A percentile compares a stretch with the other conserved stretches of the same genome.
Evolutionary conservation across 2,329 filamentous ascomycete species (phyloP).

Genomic region (Botrytis sinoallii): DNA sequence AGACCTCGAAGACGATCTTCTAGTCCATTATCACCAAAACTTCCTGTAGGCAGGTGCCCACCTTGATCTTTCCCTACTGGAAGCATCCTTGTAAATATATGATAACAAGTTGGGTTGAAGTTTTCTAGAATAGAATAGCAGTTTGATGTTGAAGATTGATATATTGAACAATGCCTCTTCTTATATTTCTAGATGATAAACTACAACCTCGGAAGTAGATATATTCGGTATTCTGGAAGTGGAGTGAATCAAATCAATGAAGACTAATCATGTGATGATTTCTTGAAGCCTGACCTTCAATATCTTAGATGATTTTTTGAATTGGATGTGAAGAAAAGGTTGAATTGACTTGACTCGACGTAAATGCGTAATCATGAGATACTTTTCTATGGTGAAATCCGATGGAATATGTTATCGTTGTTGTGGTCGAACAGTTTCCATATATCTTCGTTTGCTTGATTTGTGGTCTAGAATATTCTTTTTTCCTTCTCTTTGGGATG

Average conservation of each 20-base stretch:
- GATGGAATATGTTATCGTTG: background rate
- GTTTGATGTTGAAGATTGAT: background rate
- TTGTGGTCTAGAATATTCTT: background rate
- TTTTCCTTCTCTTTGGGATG: background rate
- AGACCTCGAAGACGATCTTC: conserved; percentile 59
- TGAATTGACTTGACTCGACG: background rate
- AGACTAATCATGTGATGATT: background rate
- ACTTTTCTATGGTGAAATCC: background rate
- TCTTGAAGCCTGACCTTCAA: background rate
- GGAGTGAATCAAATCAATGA: background rate
- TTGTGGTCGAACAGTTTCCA: background rate
- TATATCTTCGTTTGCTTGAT: background rate
- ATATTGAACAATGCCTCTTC: background rate
- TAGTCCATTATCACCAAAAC: conserved; percentile 36
- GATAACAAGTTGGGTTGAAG: background rate
- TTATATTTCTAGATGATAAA: background rate
- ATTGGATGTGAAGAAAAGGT: background rate
- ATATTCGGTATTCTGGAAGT: background rate
- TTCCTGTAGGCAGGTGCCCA: background rate
- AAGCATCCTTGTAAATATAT: conserved; percentile 15
- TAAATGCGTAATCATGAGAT: background rate
- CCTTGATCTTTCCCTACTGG: conserved; percentile 6
- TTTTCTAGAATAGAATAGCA: background rate
- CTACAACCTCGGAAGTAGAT: background rate
- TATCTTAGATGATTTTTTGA: too few relatives aligned